phyloP scores from a whole-genome alignment of 2,329 filamentous ascomycete genomes.

The Neophaeococcomyces mojaviensis region DNA sequence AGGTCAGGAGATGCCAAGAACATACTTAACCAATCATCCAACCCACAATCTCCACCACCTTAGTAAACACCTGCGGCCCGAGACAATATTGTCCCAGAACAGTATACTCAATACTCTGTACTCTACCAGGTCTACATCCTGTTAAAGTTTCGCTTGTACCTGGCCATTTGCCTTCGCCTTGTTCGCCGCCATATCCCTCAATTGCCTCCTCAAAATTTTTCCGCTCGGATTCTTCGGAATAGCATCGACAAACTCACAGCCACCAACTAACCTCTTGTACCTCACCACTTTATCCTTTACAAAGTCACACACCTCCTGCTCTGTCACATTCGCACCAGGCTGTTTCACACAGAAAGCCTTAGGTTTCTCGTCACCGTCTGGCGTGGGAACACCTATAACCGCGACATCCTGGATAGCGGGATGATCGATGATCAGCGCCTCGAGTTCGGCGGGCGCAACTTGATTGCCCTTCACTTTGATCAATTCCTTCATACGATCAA shows the following conservation, averaged over 20 bases:
- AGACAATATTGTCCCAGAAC: too few species aligned
- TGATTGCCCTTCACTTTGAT: slow-evolving; percentile 51
- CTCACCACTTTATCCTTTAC: slow-evolving; percentile 32
- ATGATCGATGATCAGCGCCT: slow-evolving; percentile 39
- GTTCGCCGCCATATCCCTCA: slow-evolving; percentile 17
- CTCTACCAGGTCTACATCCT: too few species aligned
- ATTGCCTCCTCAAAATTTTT: slow-evolving; percentile 18
- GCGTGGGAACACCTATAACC: slow-evolving; percentile 39
- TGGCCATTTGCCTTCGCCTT: slow-evolving; percentile 12
- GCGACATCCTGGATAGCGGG: slow-evolving; percentile 39
- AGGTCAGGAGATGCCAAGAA: too few species aligned
- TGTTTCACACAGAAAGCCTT: slow-evolving; percentile 38
- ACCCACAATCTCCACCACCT: too few species aligned
- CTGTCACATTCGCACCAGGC: slow-evolving; percentile 26
- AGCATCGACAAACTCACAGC: slow-evolving; percentile 21
- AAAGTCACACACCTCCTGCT: slow-evolving; percentile 31
- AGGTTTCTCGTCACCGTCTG: slow-evolving; percentile 27
- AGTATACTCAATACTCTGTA: too few species aligned
- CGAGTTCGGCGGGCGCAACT: slow-evolving; percentile 43
- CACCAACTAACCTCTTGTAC: slow-evolving; percentile 42
- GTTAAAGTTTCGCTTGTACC: slow-evolving; percentile 13
- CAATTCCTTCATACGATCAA: slow-evolving; percentile 60
- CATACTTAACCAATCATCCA: too few species aligned
- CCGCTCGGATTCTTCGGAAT: slow-evolving; percentile 20
- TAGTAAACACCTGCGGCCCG: too few species aligned